phyloP scores from a whole-genome alignment of 2,329 filamentous ascomycete species.

The Ceratocystiopsis minuta region DNA sequence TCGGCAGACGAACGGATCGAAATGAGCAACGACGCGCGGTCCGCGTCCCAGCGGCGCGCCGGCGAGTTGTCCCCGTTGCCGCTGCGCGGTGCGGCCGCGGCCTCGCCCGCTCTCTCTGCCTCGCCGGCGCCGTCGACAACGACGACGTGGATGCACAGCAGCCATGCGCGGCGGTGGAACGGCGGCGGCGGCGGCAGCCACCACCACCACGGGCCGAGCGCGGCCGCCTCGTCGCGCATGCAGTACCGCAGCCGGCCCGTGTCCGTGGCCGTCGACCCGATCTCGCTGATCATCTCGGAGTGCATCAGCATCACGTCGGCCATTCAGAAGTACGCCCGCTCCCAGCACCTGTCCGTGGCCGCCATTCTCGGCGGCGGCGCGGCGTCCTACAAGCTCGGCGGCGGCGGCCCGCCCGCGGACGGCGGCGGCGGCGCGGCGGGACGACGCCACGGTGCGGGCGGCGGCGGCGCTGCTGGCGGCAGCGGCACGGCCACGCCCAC shows the following conservation, averaged over 20 bases:
- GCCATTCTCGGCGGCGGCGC: slow-evolving; percentile 67
- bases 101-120: not conserved
- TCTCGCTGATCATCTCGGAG: slow-evolving; percentile 91
- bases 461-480: not conserved
- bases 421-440: not conserved
- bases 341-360: slow-evolving; percentile 88
- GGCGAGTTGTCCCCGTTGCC: too few species aligned
- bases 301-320: slow-evolving; percentile 96
- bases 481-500: too few species aligned
- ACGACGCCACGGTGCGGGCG: slow-evolving; percentile 2
- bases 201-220: not conserved
- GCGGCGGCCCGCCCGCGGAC: not conserved
- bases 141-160: not conserved
- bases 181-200: too few species aligned
- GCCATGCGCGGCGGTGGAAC: too few species aligned
- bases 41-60: too few species aligned
- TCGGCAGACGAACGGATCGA: too few species aligned
- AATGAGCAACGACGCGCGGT: too few species aligned
- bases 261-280: slow-evolving; percentile 72
- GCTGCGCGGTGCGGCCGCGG: not conserved
- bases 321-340: slow-evolving; percentile 93
- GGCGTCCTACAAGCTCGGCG: slow-evolving; percentile 12
- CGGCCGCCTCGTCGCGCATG: slow-evolving; percentile 24
- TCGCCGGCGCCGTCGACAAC: not conserved
- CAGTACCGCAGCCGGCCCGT: slow-evolving; percentile 44